phyloP scores from a whole-genome alignment of 2,329 filamentous ascomycete species.

The Myriangium duriaei region DNA sequence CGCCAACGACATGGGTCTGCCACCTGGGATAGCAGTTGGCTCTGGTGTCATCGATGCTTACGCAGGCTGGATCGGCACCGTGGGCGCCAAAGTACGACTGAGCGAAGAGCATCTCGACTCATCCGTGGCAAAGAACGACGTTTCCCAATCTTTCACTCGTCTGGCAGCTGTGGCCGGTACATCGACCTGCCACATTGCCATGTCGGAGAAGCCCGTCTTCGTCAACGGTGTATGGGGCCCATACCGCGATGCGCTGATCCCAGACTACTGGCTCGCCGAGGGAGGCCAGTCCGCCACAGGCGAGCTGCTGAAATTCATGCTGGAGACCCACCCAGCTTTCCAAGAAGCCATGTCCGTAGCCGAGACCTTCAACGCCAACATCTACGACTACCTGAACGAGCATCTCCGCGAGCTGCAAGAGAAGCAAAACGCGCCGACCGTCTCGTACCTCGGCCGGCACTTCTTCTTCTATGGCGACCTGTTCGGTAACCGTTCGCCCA shows the following conservation, averaged over 20 bases:
- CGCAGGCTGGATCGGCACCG: slow-evolving; percentile 95
- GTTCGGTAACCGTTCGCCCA: slow-evolving; percentile 89
- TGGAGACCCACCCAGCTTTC: slow-evolving; percentile 89
- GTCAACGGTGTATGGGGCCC: slow-evolving; percentile 95
- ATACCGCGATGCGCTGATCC: slow-evolving; percentile 85
- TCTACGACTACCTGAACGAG: slow-evolving; percentile 89
- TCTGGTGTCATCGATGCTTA: slow-evolving; percentile 98
- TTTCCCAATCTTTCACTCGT: slow-evolving; percentile 84
- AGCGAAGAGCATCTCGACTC: slow-evolving; percentile 54
- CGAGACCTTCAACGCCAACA: slow-evolving; percentile 70
- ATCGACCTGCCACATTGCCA: slow-evolving; percentile 92
- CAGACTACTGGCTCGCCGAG: slow-evolving; percentile 92
- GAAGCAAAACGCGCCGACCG: slow-evolving; percentile 55
- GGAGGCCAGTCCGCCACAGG: slow-evolving; percentile 94
- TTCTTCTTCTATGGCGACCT: slow-evolving; percentile 98
- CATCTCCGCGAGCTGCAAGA: slow-evolving; percentile 68
- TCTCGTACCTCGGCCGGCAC: slow-evolving; percentile 80
- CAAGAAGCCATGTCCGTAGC: slow-evolving; percentile 67
- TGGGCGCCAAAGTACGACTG: slow-evolving; percentile 87
- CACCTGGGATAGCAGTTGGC: slow-evolving; percentile 78
- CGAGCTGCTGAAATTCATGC: slow-evolving; percentile 83
- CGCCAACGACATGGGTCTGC: slow-evolving; percentile 69
- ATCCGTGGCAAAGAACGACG: slow-evolving; percentile 62
- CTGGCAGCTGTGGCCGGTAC: slow-evolving; percentile 91
- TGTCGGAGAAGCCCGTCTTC: slow-evolving; percentile 87